These are phyloP conservation scores for Cystobasidium sp. DNA, from an alignment of 1,284 basidiomycete species.

Conservation along the genomic window DNA sequence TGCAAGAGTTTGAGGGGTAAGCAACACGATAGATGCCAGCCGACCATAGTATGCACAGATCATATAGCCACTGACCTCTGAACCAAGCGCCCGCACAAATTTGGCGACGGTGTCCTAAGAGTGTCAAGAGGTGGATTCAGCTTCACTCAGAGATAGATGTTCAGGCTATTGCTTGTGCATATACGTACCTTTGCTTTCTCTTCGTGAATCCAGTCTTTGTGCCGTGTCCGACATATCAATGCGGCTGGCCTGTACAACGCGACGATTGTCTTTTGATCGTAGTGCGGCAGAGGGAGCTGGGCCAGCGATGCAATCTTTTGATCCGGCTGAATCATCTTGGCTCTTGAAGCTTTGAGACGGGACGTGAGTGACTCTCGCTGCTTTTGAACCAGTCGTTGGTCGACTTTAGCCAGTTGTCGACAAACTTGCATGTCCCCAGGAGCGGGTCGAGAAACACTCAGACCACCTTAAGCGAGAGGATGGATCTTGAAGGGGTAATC, in stretches of 20 bases:
- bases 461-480: too few relatives aligned
- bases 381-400: background rate
- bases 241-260: constrained; percentile 23
- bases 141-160: background rate
- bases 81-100: constrained; percentile 46
- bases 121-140: constrained; percentile 48
- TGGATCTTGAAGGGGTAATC: too few relatives aligned
- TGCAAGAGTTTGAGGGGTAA: background rate
- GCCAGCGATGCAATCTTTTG: background rate
- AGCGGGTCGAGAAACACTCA: too few relatives aligned
- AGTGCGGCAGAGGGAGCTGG: background rate
- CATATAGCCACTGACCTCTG: background rate
- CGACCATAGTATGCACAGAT: background rate
- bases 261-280: constrained; percentile 33
- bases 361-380: background rate
- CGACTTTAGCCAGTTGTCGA: background rate
- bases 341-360: background rate
- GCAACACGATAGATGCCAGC: background rate
- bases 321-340: background rate
- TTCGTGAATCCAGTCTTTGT: constrained; percentile 36
- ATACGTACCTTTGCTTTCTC: constrained; percentile 11
- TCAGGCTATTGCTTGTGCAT: constrained; percentile 55
- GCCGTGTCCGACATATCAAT: background rate
- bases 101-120: constrained; percentile 50
- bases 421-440: too few relatives aligned